Evolutionary conservation across 2,329 filamentous ascomycete genomes (phyloP), one percentile per base, ranked within the genome.

Genomic region (Epichloe bromicola): DNA sequence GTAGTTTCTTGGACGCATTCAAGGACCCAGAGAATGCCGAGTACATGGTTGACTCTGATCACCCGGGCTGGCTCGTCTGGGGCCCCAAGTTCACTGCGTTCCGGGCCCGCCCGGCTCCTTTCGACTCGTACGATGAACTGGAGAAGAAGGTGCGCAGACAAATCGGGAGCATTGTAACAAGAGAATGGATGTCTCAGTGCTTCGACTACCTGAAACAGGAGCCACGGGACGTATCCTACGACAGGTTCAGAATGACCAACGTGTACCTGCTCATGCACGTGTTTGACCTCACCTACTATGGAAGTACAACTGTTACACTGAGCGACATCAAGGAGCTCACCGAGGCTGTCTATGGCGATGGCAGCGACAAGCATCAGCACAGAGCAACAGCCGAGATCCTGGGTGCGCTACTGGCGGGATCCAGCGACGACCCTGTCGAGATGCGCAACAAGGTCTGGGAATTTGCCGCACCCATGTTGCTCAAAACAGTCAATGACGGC

Each of bases 151-250:
- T 86, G 6, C 83, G 91, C 40, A 76, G 78, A 50, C 85, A 87
- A 61, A 93, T 98, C 61, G 93, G 90, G 46, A 76, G 77, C 51
- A 74, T 89, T 41, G 73, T 98, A 55, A 88, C 86, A 53, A 82
- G 82, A 46, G 79, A 88, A 30, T 98, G 93, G 94, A 83, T 96
- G 58, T 79, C 79, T 42, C 85, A 84, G 48, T 91, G 85, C 67
- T 98, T 98, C 61, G 86, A 83, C 23, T 97, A 91, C 63, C 78
- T 97, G 71, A 97, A 96, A 70, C 93, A 97, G 67, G 91, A 97
- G 65, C 91, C 93, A 2, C 82, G 91, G 43, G 91, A 97, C 63
- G 69, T 80, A 0, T 78, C 77, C 4, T 77, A 86, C 1, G 91
- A 98, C 64, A 80, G 91, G 49, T 97, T 98, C 72, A 80, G 90